A percentile compares a stretch with the other conserved stretches of the same genome.
These are phyloP conservation scores for Russula emetica DNA, from an alignment of 768 basidiomycete genomes.

Conservation along the genomic window DNA sequence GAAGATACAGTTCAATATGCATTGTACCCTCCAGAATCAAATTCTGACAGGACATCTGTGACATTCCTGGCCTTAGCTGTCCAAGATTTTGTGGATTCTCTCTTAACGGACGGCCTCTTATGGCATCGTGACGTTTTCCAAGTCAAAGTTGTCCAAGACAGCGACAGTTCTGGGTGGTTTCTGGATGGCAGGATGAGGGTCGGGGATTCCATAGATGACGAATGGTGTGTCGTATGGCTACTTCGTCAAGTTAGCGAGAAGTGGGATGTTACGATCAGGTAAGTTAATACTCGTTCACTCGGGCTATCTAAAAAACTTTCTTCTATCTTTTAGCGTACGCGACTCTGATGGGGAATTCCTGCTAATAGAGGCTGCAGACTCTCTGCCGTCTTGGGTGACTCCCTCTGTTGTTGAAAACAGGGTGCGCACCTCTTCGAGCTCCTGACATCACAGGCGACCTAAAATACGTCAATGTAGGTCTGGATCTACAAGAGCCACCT, in stretches of 20 bases:
- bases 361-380: constrained; percentile 92
- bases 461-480: constrained; percentile 51
- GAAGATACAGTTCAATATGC: constrained; percentile 82
- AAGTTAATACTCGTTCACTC: constrained; percentile 28
- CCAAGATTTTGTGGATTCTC: constrained; percentile 47
- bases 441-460: not conserved
- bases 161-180: constrained; percentile 48
- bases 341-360: constrained; percentile 97
- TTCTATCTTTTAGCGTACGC: constrained; percentile 45
- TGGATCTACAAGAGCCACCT: constrained; percentile 84
- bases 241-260: constrained; percentile 68
- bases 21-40: constrained; percentile 55
- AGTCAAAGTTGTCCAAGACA: constrained; percentile 56
- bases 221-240: constrained; percentile 94
- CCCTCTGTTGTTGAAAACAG: constrained; percentile 90
- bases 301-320: not conserved
- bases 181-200: constrained; percentile 85
- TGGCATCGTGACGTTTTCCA: constrained; percentile 87
- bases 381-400: constrained; percentile 83
- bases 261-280: constrained; percentile 84
- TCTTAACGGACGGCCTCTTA: constrained; percentile 54
- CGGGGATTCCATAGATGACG: constrained; percentile 96
- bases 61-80: constrained; percentile 69
- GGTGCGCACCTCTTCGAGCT: constrained; percentile 49
- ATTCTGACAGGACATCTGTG: constrained; percentile 55